Base-by-base conservation (phyloP, 1,284 basidiomycete genomes). In the Marasmius oreades region DNA sequence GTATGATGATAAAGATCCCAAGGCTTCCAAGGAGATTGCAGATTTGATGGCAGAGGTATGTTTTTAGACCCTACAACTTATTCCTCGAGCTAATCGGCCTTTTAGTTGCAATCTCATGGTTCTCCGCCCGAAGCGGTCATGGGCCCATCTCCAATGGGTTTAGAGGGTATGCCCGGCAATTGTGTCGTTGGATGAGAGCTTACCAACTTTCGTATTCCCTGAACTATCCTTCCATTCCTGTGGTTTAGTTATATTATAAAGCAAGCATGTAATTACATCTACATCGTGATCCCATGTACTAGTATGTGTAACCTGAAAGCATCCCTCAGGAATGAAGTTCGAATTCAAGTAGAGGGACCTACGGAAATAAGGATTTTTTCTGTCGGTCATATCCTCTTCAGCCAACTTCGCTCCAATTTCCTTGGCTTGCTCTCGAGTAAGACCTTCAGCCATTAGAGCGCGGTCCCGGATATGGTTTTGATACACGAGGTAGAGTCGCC, bases 51-150 rank as follows among this genome's bases (percentile, higher is more conserved):
- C 81, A 57, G 83, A 92, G 80, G 92, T 91, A 57, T 53, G 77
- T 69, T 4, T 14, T n/a, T n/a, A n/a, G 12, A 36, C 22, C 39
- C 53, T 22, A n/a, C 56, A 62, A 60, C 60, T 28, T 55, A n/a
- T n/a, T n/a, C n/a, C n/a, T n/a, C n/a, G n/a, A n/a, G 24, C 28
- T 36, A 55, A 26, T 10, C 54, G 10, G 2, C 20, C 8, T 20
- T n/a, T 12, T 64, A 94, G 89, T 85, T 96, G 82, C 93, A 95
- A 79, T 78, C 80, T 31, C 80, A 88, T 57, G 95, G 96, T 2
- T 85, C 92, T 11, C 95, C 95, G 0, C 95, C 95, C 0, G 72
- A 85, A 51, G 93, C 95, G 67, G 85, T 98, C 55, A 93, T 97
- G 85, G 96, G 95, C 1, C 87, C 92, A 4, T 78, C 98, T 62